These are phyloP conservation scores for Pseudevernia furfuracea DNA, from an alignment of 495 filamentous ascomycete species.

Conservation along the genomic window DNA sequence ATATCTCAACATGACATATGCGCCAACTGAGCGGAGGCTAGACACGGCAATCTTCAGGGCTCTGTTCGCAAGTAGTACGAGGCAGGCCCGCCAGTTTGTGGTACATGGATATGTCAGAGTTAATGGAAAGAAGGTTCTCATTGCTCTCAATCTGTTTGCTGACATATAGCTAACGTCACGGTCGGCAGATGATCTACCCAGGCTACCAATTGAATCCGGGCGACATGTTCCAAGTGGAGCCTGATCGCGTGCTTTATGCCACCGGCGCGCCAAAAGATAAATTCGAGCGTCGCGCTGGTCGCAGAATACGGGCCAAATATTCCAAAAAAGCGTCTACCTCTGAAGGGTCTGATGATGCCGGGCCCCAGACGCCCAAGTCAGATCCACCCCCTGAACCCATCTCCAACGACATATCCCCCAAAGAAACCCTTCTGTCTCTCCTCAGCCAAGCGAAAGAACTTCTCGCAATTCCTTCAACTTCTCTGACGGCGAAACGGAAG, in stretches of 20 bases:
- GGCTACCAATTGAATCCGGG: conserved; percentile 95
- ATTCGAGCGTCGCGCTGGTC: conserved; percentile 38
- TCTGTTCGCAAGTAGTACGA: conserved; percentile 87
- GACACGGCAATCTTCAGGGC: conserved; percentile 89
- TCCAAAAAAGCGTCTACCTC: conserved; percentile 23
- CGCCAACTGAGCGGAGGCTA: conserved; percentile 79
- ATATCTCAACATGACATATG: conserved; percentile 89
- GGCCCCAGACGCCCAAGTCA: conserved; percentile 12
- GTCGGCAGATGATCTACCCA: conserved; percentile 75
- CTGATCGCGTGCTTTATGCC: conserved; percentile 76
- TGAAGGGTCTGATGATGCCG: conserved; percentile 28
- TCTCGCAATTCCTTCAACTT: conserved; percentile 40
- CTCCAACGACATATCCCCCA: conserved; percentile 17
- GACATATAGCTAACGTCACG: not conserved
- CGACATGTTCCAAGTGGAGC: conserved; percentile 93
- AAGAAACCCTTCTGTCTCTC: conserved; percentile 44
- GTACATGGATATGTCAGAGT: conserved; percentile 89
- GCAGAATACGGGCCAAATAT: conserved; percentile 28
- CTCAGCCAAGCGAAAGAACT: conserved; percentile 47
- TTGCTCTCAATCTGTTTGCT: not conserved
- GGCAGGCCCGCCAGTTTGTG: conserved; percentile 90
- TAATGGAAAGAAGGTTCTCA: conserved; percentile 82
- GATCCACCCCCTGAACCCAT: conserved; percentile 15
- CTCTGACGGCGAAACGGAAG: conserved; percentile 52
- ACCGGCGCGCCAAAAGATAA: conserved; percentile 66